Percentiles rank a stretch among this genome's conserved stretches.
phyloP scores from a whole-genome alignment of 2,329 filamentous ascomycete species.

The Hymenoscyphus scutula region DNA sequence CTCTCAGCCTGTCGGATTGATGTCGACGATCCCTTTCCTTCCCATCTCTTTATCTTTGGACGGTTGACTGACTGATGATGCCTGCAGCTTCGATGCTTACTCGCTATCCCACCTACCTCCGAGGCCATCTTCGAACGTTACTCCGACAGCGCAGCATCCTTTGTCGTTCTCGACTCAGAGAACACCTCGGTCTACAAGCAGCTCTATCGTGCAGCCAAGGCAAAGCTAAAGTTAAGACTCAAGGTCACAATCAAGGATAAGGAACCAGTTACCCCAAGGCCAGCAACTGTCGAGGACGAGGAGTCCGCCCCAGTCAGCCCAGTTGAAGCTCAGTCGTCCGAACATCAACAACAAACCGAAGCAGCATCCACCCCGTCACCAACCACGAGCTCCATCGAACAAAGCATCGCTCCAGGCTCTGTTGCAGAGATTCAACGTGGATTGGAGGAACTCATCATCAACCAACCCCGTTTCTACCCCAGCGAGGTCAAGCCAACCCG shows the following conservation, averaged over 20 bases:
- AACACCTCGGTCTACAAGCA: slow-evolving; percentile 92
- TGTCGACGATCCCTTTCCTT: background rate
- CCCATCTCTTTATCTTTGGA: slow-evolving; percentile 5
- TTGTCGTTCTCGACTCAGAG: slow-evolving; percentile 72
- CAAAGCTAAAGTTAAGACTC: slow-evolving; percentile 94
- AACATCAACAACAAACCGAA: background rate
- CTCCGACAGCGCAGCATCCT: slow-evolving; percentile 85
- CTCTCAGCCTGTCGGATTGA: slow-evolving; percentile 18
- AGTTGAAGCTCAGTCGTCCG: slow-evolving; percentile 16
- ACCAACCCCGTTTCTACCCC: slow-evolving; percentile 17
- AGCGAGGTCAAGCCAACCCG: background rate
- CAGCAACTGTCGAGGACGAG: slow-evolving; percentile 51
- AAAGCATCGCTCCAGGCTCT: slow-evolving; percentile 19
- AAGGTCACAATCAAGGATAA: slow-evolving; percentile 57
- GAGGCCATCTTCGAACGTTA: slow-evolving; percentile 80
- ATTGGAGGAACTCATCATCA: slow-evolving; percentile 33
- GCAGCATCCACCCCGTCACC: slow-evolving; percentile 13
- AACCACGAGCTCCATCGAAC: slow-evolving; percentile 17
- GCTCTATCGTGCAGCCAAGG: slow-evolving; percentile 92
- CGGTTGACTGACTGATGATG: slow-evolving; percentile 29
- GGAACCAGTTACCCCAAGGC: slow-evolving; percentile 34
- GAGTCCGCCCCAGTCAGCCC: slow-evolving; percentile 29
- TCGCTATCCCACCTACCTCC: slow-evolving; percentile 62
- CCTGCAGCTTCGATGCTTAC: slow-evolving; percentile 64
- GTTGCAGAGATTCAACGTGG: slow-evolving; percentile 32